Evolutionary conservation across 192 early-diverging fungal species (phyloP), one percentile per base, ranked within the genome.

Genomic region (Dissophora globulifera): DNA sequence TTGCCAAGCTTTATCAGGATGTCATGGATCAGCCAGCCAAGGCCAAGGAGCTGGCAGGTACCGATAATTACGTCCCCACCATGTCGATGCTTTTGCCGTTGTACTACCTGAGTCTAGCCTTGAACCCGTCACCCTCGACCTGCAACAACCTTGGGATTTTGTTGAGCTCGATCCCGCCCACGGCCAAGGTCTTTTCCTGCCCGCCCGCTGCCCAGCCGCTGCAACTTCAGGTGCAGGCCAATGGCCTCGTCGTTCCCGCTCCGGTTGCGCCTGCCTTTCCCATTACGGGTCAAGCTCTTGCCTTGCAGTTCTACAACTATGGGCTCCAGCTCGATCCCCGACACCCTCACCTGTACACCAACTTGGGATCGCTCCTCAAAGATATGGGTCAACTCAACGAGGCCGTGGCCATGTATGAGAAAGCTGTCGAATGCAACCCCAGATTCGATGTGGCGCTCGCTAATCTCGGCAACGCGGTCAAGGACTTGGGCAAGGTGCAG

Each of bases 291-390:
- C 83, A 92, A n/a, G 86, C 87, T 30, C 79, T 95, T 43, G 90
- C 94, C 0, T 83, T 95, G 52, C 85, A 90, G 78, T 96, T 91
- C 83, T 96, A 96, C 72, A 90, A 91, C 62, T 89, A 93, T 58
- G 95, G 95, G 12, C 84, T 96, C 42, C 81, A 81, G 38, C 83
- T 96, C 20, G 94, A 97, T 54, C 83, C 84, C 30, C 82, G 84
- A 30, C 95, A 97, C 60, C 92, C 94, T 43, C 95, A 97, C 65
- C 78, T 97, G 41, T 94, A 93, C 83, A 97, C 95, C n/a, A 97
- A 97, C 67, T 82, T 97, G 26, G 95, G 95, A 3, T 95, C 93
- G 25, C 82, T 95, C 19, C 84, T 96, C 25, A 97, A 97, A 79
- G 95, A 97, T 62, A 87, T 91, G 61, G 95, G 95, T 6, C 89